phyloP scores from a whole-genome alignment of 108 stramenopile species.

The Nitzschia palea region DNA sequence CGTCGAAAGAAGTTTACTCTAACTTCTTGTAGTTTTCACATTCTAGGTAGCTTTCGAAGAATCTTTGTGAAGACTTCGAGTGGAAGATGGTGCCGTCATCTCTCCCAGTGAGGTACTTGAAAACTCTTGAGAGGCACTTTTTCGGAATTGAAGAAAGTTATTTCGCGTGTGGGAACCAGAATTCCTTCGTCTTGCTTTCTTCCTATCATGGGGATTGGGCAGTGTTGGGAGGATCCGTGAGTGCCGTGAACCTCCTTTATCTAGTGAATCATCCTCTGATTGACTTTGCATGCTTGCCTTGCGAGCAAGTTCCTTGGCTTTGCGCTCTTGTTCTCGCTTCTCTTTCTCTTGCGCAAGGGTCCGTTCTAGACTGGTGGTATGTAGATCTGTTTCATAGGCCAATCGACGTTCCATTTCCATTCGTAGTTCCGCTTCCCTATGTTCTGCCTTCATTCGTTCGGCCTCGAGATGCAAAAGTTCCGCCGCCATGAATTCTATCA shows the following conservation, averaged over 20 bases:
- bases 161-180: neutral
- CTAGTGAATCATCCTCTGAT: neutral
- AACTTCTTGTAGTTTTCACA: neutral
- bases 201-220: neutral
- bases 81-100: neutral
- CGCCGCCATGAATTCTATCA: slow-evolving; percentile 32
- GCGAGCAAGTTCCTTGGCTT: neutral
- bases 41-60: neutral
- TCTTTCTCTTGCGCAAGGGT: neutral
- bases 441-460: slow-evolving; percentile 31
- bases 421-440: slow-evolving; percentile 18
- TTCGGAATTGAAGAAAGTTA: neutral
- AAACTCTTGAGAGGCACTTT: neutral
- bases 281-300: neutral
- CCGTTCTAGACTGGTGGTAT: neutral
- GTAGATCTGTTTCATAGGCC: slow-evolving; percentile 16
- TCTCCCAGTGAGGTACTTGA: neutral
- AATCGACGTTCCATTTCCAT: slow-evolving; percentile 26
- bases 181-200: neutral
- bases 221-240: neutral
- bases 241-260: neutral
- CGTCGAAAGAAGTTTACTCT: no score
- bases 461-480: slow-evolving; percentile 35
- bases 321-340: slow-evolving; percentile 10
- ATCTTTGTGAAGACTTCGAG: neutral